These are phyloP conservation scores for Aristolochia fimbriata DNA, from an alignment of 164 flowering plant genomes.

Conservation along the genomic window DNA sequence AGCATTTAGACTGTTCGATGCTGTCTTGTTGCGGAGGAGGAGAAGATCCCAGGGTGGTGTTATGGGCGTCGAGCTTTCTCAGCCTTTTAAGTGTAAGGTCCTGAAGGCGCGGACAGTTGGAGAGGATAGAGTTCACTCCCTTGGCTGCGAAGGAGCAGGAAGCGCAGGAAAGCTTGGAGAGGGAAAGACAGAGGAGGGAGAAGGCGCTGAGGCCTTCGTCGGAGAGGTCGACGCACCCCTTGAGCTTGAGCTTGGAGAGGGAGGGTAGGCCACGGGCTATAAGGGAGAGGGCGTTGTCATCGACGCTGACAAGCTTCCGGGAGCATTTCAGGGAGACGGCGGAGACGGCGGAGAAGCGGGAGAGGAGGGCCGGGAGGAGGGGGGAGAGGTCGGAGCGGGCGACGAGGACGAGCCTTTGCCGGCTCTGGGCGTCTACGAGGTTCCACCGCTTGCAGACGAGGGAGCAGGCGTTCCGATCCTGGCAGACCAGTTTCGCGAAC, in stretches of 20 bases:
- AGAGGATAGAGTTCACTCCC: slow-evolving; percentile 15
- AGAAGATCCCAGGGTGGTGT: neutral
- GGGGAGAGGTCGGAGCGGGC: slow-evolving; percentile 20
- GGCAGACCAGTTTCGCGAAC: slow-evolving; percentile 11
- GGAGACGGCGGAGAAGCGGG: slow-evolving; percentile 19
- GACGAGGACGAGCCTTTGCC: slow-evolving; percentile 15
- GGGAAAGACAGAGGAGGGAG: slow-evolving; percentile 11
- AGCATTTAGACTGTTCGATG: too few species aligned
- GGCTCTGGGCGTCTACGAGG: slow-evolving; percentile 12
- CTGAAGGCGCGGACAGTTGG: slow-evolving; percentile 15
- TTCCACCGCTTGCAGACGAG: slow-evolving; percentile 20
- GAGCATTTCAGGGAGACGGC: slow-evolving; percentile 20
- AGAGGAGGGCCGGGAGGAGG: slow-evolving; percentile 8
- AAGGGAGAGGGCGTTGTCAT: slow-evolving; percentile 10
- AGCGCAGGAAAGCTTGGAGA: slow-evolving; percentile 17
- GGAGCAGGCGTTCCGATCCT: slow-evolving; percentile 20
- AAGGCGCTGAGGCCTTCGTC: slow-evolving; percentile 19
- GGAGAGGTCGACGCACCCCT: slow-evolving; percentile 19
- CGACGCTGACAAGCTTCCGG: slow-evolving; percentile 14
- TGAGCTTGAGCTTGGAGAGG: slow-evolving; percentile 20
- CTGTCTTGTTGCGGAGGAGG: too few species aligned
- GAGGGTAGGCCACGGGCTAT: slow-evolving; percentile 6
- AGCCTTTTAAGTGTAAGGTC: slow-evolving; percentile 24
- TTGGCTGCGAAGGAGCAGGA: slow-evolving; percentile 17
- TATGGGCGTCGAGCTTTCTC: slow-evolving; percentile 14